A percentile compares a stretch with the other conserved stretches of the same genome.
These are phyloP conservation scores for Pseudopithomyces maydicus DNA, from an alignment of 2,329 filamentous ascomycete species.

Conservation along the genomic window DNA sequence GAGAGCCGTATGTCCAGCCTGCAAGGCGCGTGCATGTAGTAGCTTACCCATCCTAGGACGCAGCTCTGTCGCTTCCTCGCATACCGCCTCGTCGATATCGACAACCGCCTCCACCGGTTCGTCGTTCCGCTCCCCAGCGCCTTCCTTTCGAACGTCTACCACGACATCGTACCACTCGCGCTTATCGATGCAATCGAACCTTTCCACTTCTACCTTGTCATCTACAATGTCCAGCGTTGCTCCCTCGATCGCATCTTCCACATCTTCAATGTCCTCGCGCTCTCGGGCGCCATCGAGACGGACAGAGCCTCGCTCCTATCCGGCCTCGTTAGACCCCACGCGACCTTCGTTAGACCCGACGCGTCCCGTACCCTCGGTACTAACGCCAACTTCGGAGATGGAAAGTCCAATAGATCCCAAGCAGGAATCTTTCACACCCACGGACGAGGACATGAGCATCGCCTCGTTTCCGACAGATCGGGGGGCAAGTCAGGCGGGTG, in stretches of 20 bases:
- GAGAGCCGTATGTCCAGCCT: slow-evolving; percentile 37
- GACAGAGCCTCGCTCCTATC: slow-evolving; percentile 42
- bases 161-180: slow-evolving; percentile 40
- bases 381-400: slow-evolving; percentile 37
- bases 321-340: slow-evolving; percentile 38
- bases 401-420: slow-evolving; percentile 39
- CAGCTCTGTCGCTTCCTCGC: slow-evolving; percentile 33
- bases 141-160: slow-evolving; percentile 27
- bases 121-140: slow-evolving; percentile 39
- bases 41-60: slow-evolving; percentile 36
- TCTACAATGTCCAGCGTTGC: slow-evolving; percentile 35
- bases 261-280: slow-evolving; percentile 36
- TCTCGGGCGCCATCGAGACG: slow-evolving; percentile 30
- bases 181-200: slow-evolving; percentile 39
- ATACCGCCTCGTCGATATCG: slow-evolving; percentile 17
- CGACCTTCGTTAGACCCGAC: slow-evolving; percentile 38
- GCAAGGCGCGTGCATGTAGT: background rate
- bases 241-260: slow-evolving; percentile 36
- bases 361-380: slow-evolving; percentile 33
- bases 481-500: slow-evolving; percentile 29
- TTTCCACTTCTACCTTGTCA: slow-evolving; percentile 33
- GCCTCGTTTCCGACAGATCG: slow-evolving; percentile 32
- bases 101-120: slow-evolving; percentile 21
- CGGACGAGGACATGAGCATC: slow-evolving; percentile 36
- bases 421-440: slow-evolving; percentile 37